Evolutionary conservation across 495 filamentous ascomycete genomes (phyloP).

Genomic region (Hypomontagnella monticulosa): DNA sequence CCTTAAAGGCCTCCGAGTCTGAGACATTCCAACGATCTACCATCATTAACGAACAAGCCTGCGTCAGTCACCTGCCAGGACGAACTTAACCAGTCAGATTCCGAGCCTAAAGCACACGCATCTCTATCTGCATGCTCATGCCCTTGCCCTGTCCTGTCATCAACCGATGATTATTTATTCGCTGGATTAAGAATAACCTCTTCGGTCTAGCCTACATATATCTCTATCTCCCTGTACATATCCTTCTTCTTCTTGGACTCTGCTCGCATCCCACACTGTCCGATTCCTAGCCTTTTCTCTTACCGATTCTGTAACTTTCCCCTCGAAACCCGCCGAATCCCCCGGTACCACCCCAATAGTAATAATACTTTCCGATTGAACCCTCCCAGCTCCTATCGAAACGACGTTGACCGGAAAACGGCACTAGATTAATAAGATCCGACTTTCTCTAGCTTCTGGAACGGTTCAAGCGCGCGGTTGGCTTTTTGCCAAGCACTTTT

Average conservation of each 20-base stretch:
- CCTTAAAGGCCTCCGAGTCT: conserved; percentile 3
- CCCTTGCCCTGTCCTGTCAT: not conserved
- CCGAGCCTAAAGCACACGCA: conserved; percentile 19
- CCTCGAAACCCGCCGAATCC: not conserved
- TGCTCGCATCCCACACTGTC: conserved; percentile 5
- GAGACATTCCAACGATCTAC: conserved; percentile 22
- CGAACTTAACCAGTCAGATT: conserved; percentile 25
- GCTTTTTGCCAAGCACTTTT: conserved; percentile 33
- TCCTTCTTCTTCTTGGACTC: too few species aligned
- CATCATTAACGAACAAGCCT: not conserved
- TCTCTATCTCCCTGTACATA: too few species aligned
- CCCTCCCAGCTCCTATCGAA: conserved; percentile 6
- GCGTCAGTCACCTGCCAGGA: conserved; percentile 15
- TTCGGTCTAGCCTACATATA: not conserved
- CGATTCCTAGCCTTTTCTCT: conserved; percentile 9
- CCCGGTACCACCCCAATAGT: conserved; percentile 2
- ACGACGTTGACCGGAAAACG: conserved; percentile 28
- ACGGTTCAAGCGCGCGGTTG: conserved; percentile 40
- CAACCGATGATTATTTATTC: not conserved
- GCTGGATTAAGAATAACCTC: conserved; percentile 5
- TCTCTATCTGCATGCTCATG: conserved; percentile 4
- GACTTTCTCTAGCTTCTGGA: conserved; percentile 23
- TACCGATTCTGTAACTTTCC: conserved; percentile 14
- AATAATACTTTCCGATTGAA: not conserved
- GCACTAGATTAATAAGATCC: conserved; percentile 32